These are phyloP conservation scores for Fusarium avenaceum DNA, from an alignment of 2,329 filamentous ascomycete genomes.

Conservation along the genomic window DNA sequence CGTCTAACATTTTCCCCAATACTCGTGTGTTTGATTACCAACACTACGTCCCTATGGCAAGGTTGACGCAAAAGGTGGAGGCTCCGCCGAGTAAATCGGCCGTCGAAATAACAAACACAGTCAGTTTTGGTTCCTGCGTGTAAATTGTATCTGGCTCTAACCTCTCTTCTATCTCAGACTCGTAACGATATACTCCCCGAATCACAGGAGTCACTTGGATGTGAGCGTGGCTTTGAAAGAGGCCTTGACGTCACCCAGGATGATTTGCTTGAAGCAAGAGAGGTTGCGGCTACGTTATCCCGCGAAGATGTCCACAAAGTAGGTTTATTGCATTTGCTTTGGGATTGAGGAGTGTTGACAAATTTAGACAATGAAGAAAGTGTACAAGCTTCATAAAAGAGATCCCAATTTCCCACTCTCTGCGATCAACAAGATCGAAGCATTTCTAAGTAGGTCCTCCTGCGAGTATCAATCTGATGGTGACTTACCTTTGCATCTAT, in stretches of 20 bases:
- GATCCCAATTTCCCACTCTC: conserved; percentile 57
- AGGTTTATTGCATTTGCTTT: neutral
- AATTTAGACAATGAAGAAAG: conserved; percentile 52
- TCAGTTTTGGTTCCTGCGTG: conserved; percentile 1
- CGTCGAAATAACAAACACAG: conserved; percentile 9
- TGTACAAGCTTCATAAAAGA: conserved; percentile 53
- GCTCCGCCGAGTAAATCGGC: neutral
- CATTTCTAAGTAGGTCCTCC: conserved; percentile 53
- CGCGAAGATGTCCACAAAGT: conserved; percentile 54
- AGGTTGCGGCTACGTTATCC: conserved; percentile 53
- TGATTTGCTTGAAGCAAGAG: conserved; percentile 61
- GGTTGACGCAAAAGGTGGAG: conserved; percentile 5
- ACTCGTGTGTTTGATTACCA: conserved; percentile 4
- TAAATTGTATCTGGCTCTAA: too few relatives aligned
- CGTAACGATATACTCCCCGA: neutral
- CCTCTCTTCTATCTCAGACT: neutral
- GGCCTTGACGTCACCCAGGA: conserved; percentile 58
- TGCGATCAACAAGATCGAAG: conserved; percentile 54
- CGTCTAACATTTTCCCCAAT: neutral
- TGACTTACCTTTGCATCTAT: neutral
- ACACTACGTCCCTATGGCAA: conserved; percentile 3
- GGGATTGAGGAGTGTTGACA: neutral
- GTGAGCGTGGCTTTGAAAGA: conserved; percentile 17
- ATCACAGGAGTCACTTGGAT: neutral
- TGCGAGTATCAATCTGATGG: neutral